phyloP scores from a whole-genome alignment of 1,139 yeast species.

The Torulaspora pretoriensis region DNA sequence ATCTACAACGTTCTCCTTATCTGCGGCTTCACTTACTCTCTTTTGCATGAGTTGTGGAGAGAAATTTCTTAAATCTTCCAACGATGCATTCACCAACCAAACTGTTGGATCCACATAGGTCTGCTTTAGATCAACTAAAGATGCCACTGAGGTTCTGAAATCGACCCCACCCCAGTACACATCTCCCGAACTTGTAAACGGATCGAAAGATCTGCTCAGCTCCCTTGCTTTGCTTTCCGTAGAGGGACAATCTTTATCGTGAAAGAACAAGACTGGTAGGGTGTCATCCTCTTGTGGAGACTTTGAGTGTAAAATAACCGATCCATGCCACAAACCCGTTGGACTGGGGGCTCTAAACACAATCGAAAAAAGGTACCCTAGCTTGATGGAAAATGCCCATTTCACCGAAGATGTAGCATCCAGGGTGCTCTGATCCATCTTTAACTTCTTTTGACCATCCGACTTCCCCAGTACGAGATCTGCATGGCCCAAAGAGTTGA shows the following conservation, averaged over 20 bases:
- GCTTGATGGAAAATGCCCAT: constrained; percentile 25
- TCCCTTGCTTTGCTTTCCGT: constrained; percentile 61
- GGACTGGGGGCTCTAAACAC: constrained; percentile 76
- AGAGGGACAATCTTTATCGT: constrained; percentile 80
- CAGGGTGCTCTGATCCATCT: constrained; percentile 17
- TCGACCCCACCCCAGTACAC: constrained; percentile 91
- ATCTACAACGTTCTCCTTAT: constrained; percentile 8
- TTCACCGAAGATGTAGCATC: constrained; percentile 18
- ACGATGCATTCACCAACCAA: constrained; percentile 72
- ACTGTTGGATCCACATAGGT: constrained; percentile 71
- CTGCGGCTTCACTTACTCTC: constrained; percentile 30
- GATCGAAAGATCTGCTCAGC: constrained; percentile 56
- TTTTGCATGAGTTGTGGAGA: constrained; percentile 45
- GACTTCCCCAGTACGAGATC: constrained; percentile 19
- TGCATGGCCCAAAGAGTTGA: constrained; percentile 19
- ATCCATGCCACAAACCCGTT: constrained; percentile 89
- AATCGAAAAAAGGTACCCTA: constrained; percentile 55
- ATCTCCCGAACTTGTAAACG: constrained; percentile 56
- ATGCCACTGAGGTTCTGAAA: constrained; percentile 53
- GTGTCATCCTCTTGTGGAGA: constrained; percentile 52
- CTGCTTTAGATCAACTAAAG: constrained; percentile 57
- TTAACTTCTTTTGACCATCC: background rate
- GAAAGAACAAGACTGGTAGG: constrained; percentile 82
- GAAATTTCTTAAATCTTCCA: constrained; percentile 72
- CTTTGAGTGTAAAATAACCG: constrained; percentile 65